phyloP scores from a whole-genome alignment of 257 asterid species.

The Solanum verrucosum region DNA sequence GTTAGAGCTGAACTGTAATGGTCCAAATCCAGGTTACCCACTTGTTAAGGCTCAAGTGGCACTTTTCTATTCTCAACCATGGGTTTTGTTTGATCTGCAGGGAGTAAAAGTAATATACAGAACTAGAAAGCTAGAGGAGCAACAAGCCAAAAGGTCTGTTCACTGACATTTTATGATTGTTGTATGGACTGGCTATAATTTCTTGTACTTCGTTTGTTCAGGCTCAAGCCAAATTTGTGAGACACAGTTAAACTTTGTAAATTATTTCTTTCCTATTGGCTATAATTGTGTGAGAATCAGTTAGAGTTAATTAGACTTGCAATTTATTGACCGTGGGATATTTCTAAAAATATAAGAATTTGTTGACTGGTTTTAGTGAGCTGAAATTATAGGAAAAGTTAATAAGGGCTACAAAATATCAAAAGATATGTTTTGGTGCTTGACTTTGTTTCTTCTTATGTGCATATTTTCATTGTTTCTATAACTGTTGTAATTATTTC shows the following conservation, averaged over 20 bases:
- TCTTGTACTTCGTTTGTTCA: not conserved
- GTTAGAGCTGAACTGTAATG: not conserved
- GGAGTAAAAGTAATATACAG: slow-evolving; percentile 89
- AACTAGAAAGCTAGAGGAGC: slow-evolving; percentile 91
- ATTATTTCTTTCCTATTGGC: not conserved
- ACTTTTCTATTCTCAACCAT: not conserved
- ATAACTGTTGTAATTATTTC: not conserved
- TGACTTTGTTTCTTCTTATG: not conserved
- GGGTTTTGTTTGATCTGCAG: slow-evolving; percentile 29
- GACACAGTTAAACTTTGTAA: not conserved
- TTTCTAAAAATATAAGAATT: not conserved
- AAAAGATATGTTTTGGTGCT: not conserved
- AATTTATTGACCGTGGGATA: not conserved
- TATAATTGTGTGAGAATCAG: not conserved
- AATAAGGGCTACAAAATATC: not conserved
- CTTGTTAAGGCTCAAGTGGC: not conserved
- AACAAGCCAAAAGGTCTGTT: slow-evolving; percentile 77
- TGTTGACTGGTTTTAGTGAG: not conserved
- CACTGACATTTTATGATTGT: not conserved
- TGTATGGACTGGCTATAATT: slow-evolving; percentile 3
- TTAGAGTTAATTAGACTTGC: not conserved
- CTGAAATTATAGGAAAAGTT: not conserved
- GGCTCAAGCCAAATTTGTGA: not conserved
- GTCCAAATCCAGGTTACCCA: not conserved
- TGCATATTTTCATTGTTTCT: not conserved